These are phyloP conservation scores for Geosmithia putterillii DNA, from an alignment of 2,329 filamentous ascomycete species.

Conservation along the genomic window DNA sequence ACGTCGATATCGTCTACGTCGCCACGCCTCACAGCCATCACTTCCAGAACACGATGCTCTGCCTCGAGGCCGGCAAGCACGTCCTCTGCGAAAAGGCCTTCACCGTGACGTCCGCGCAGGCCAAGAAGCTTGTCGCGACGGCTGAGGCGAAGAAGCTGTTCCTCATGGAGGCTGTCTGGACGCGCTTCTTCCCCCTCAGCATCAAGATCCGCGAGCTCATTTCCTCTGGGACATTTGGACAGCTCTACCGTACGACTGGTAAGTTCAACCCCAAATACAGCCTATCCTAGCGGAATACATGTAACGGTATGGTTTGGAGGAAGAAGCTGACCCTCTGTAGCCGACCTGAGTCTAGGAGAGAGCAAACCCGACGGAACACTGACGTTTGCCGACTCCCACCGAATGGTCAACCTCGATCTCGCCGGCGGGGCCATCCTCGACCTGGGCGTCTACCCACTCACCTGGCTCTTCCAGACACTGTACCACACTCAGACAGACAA, in stretches of 20 bases:
- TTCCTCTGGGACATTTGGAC: slow-evolving; percentile 39
- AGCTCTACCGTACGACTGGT: slow-evolving; percentile 47
- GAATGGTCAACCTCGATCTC: slow-evolving; percentile 73
- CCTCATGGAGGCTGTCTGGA: slow-evolving; percentile 86
- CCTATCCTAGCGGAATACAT: too few relatives aligned
- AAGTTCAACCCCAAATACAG: too few relatives aligned
- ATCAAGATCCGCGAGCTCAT: slow-evolving; percentile 60
- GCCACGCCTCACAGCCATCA: slow-evolving; percentile 88
- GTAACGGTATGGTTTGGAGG: too few relatives aligned
- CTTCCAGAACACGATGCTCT: slow-evolving; percentile 83
- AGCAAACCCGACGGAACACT: slow-evolving; percentile 43
- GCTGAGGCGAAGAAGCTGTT: slow-evolving; percentile 63
- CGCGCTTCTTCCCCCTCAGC: slow-evolving; percentile 75
- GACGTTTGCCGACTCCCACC: slow-evolving; percentile 48
- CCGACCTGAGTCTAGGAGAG: slow-evolving; percentile 49
- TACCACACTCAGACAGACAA: slow-evolving; percentile 66
- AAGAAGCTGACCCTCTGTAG: too few relatives aligned
- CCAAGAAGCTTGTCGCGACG: slow-evolving; percentile 57
- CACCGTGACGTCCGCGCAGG: slow-evolving; percentile 70
- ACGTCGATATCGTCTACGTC: slow-evolving; percentile 79
- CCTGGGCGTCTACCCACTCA: slow-evolving; percentile 77
- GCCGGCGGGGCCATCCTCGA: slow-evolving; percentile 77
- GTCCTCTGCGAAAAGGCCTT: slow-evolving; percentile 88
- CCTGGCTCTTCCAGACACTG: slow-evolving; percentile 82
- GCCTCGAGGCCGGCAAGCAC: slow-evolving; percentile 70